Evolutionary conservation across 495 filamentous ascomycete genomes (phyloP).

Genomic region (Aspergillus panamensis): DNA sequence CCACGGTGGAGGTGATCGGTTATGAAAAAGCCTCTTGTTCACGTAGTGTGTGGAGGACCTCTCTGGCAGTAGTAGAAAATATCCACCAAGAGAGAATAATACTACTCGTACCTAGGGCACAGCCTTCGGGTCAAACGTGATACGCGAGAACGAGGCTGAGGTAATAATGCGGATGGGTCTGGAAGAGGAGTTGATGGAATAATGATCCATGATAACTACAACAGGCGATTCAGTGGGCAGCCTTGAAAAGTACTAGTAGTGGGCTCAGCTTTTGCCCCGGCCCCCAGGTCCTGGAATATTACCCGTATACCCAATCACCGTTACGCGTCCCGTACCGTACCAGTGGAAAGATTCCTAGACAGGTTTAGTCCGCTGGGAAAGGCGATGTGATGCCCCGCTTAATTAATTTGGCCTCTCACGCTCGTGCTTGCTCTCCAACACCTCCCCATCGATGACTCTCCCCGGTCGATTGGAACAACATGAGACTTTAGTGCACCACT

Average conservation of each 20-base stretch:
- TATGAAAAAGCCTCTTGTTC: background rate
- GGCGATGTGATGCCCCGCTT: background rate
- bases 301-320: background rate
- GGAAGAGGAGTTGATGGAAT: background rate
- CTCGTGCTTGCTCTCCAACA: background rate
- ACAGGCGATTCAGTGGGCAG: background rate
- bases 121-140: background rate
- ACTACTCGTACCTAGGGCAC: background rate
- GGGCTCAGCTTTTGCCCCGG: too few relatives aligned
- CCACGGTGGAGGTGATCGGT: background rate
- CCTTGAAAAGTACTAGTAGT: too few relatives aligned
- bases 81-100: background rate
- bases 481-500: conserved; percentile 7
- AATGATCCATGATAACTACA: background rate
- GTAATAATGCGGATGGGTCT: background rate
- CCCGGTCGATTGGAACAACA: conserved; percentile 21
- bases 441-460: conserved; percentile 1
- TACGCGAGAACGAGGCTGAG: background rate
- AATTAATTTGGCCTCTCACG: background rate
- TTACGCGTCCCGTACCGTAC: background rate
- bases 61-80: background rate
- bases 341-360: background rate
- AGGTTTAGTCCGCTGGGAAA: background rate
- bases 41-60: background rate
- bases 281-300: too few relatives aligned